Evolutionary conservation across 176 grass and related monocot species (phyloP).

Genomic region (Rhipidocladum racemiflorum): DNA sequence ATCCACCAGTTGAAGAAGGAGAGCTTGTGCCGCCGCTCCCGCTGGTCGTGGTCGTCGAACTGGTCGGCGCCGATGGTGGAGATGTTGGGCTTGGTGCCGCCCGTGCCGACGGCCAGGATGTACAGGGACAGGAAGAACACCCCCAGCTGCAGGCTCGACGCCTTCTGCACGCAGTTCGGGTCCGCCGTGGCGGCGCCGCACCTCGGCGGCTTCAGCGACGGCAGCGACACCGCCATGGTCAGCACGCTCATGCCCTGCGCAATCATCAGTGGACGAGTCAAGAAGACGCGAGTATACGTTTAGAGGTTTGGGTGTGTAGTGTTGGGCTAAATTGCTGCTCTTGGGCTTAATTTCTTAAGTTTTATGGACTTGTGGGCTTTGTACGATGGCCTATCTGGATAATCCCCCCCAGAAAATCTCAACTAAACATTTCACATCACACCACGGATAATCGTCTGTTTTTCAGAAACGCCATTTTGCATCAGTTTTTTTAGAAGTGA

Average conservation of each 20-base stretch:
- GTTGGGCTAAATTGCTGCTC: not conserved
- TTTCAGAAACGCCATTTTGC: not conserved
- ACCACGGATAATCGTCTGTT: not conserved
- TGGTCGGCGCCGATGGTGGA: constrained; percentile 96
- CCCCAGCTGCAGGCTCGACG: constrained; percentile 57
- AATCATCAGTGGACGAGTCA: not conserved
- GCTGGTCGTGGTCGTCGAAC: constrained; percentile 67
- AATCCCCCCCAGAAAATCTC: too few species aligned
- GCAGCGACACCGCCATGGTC: constrained; percentile 62
- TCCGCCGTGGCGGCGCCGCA: constrained; percentile 51
- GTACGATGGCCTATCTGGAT: too few species aligned
- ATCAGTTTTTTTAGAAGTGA: not conserved
- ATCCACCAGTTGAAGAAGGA: constrained; percentile 99
- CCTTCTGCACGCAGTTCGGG: constrained; percentile 43
- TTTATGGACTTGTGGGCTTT: not conserved
- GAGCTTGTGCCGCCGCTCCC: constrained; percentile 69
- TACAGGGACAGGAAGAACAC: constrained; percentile 81
- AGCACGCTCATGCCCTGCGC: constrained; percentile 72
- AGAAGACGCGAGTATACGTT: not conserved
- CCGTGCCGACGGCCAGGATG: constrained; percentile 75
- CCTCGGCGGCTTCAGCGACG: constrained; percentile 62
- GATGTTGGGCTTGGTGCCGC: constrained; percentile 95
- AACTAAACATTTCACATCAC: not conserved
- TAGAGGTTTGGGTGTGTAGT: not conserved
- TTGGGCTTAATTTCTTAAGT: not conserved